Evolutionary conservation across 2,329 filamentous ascomycete genomes (phyloP), one percentile per base, ranked within the genome.

Genomic region (Tolypocladium tropicale): DNA sequence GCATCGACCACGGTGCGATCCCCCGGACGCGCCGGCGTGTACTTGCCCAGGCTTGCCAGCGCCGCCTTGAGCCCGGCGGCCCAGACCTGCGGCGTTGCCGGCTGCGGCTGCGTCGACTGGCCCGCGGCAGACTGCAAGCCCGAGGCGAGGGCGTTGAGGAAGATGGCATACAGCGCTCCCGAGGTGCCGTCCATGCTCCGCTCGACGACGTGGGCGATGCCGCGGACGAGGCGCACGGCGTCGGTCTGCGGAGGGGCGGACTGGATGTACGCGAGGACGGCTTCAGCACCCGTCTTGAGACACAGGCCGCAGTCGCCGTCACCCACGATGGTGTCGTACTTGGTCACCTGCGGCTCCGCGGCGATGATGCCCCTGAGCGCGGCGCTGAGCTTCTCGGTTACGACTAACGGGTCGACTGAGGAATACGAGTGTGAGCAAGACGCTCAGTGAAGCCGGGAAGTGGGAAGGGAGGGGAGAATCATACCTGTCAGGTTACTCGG

Each of bases 1-100:
- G 86, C 85, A 71, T 91, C 88, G 53, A 91, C 79, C 36, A 91
- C 69, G 1, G 88, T 91, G 25, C 88, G 76, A 63, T 91, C 88
- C 6, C 6, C 88, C 87, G 1, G 81, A 80, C 62, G 83, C 2
- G 87, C 2, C 86, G 86, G 2, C 87, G 41, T 91, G 65, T 90
- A 89, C 60, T 78, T 84, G 43, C 73, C 76, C 56, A 90, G 72
- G 6, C 78, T 78, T 30, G 74, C 67, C 46, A 84, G 72, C 0
- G 84, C 81, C 56, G 78, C 74, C 43, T 78, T 70, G 7, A 89
- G 69, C 7, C 86, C 86, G 41, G 76, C 72, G 2, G 79, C 57
- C 74, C 69, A 60, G 69, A 58, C 53, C 23, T 57, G 43, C 2
- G 59, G 49, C 12, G 58, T 62, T 10, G 48, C 49, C 14, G 23